Evolutionary conservation across 768 basidiomycete genomes (phyloP).

Genomic region (Calocera viscosa): DNA sequence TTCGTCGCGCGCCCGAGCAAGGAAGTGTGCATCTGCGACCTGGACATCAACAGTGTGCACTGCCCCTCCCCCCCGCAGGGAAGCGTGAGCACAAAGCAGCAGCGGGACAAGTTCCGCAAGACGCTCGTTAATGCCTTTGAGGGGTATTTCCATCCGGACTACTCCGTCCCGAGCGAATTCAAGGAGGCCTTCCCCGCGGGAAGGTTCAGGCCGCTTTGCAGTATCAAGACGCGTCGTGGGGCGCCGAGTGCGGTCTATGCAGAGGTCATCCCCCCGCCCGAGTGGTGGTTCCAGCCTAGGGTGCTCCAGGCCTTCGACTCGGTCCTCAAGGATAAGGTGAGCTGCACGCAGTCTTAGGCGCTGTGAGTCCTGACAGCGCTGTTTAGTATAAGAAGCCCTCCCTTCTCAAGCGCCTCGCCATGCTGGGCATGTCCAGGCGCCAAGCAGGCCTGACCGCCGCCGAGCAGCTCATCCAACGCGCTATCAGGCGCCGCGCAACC

Average conservation of each 20-base stretch:
- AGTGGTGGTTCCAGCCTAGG: slow-evolving; percentile 89
- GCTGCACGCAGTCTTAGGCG: slow-evolving; percentile 12
- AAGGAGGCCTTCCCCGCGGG: slow-evolving; percentile 92
- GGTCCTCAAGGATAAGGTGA: slow-evolving; percentile 72
- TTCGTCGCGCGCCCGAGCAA: slow-evolving; percentile 60
- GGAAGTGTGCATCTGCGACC: slow-evolving; percentile 78
- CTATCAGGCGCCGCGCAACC: slow-evolving; percentile 86
- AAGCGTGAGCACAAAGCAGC: slow-evolving; percentile 61
- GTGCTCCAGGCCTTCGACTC: slow-evolving; percentile 84
- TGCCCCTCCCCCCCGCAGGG: slow-evolving; percentile 69
- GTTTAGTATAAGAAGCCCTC: slow-evolving; percentile 75
- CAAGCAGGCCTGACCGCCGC: slow-evolving; percentile 62
- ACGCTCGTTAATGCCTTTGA: slow-evolving; percentile 67
- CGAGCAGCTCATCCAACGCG: slow-evolving; percentile 73
- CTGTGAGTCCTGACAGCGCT: background rate
- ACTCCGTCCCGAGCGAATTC: slow-evolving; percentile 77
- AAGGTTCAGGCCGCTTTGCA: slow-evolving; percentile 79
- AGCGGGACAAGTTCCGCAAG: slow-evolving; percentile 68
- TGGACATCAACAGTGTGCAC: slow-evolving; percentile 77
- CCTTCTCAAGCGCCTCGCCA: slow-evolving; percentile 69
- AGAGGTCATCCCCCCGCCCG: slow-evolving; percentile 78
- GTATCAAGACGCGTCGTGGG: slow-evolving; percentile 74
- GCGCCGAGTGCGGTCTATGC: slow-evolving; percentile 70
- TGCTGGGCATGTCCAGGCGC: slow-evolving; percentile 56
- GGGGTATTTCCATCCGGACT: slow-evolving; percentile 79